A percentile compares a stretch with the other conserved stretches of the same genome.
Conservation (phyloP, 257 asterid species). For the Capsicum chinense region DNA sequence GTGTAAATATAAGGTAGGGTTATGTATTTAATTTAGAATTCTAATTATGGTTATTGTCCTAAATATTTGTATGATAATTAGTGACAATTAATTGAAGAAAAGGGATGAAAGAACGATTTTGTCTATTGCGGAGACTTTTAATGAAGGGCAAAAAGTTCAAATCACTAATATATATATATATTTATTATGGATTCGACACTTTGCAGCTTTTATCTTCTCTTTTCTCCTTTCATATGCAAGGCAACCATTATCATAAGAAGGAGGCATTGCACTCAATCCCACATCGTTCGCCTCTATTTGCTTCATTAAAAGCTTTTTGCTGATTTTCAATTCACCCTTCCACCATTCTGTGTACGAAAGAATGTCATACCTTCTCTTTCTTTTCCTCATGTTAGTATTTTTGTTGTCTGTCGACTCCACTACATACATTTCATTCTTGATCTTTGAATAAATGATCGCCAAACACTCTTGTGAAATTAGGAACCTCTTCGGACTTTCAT, state of each 20-base stretch:
- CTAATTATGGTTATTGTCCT: too few relatives aligned
- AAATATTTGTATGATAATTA: too few relatives aligned
- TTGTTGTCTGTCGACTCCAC: slow-evolving; percentile 38
- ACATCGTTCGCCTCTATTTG: slow-evolving; percentile 71
- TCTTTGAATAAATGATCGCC: slow-evolving; percentile 56
- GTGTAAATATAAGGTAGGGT: too few relatives aligned
- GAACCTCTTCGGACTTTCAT: slow-evolving; percentile 43
- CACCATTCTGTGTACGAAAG: slow-evolving; percentile 71
- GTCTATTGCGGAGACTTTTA: too few relatives aligned
- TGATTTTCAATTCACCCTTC: slow-evolving; percentile 79
- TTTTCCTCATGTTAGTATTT: slow-evolving; percentile 35
- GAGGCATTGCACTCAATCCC: slow-evolving; percentile 72
- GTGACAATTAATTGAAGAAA: too few relatives aligned
- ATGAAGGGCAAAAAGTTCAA: too few relatives aligned
- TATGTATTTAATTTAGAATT: too few relatives aligned
- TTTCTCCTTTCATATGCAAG: slow-evolving; percentile 51
- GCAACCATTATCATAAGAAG: slow-evolving; percentile 68
- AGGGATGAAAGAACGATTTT: too few relatives aligned
- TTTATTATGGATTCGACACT: slow-evolving; percentile 65
- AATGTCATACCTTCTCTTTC: slow-evolving; percentile 38
- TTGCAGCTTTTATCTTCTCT: slow-evolving; percentile 70
- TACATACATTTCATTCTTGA: slow-evolving; percentile 52
- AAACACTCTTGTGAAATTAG: slow-evolving; percentile 69
- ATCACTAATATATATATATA: too few relatives aligned
- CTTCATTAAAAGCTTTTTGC: slow-evolving; percentile 72